phyloP scores from a whole-genome alignment of 352 stramenopile species.

The Vaucheria bursata region DNA sequence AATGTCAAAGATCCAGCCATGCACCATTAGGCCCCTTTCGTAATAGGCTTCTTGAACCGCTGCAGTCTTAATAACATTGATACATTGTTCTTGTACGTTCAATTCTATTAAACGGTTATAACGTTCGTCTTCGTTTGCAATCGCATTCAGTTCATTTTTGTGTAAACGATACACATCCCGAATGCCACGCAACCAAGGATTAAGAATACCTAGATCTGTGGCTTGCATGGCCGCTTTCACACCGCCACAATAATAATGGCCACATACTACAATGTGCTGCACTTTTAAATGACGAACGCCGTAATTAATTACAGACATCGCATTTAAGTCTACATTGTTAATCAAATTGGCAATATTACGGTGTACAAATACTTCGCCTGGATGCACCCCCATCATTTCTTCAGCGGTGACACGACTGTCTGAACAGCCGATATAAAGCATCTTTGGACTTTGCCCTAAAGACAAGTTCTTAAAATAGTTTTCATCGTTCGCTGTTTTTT shows the following conservation, averaged over 20 bases:
- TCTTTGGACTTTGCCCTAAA: constrained; percentile 64
- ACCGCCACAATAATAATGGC: constrained; percentile 76
- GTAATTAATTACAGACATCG: constrained; percentile 60
- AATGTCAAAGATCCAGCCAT: constrained; percentile 4
- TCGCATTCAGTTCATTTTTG: constrained; percentile 64
- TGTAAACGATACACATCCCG: constrained; percentile 71
- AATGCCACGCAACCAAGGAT: constrained; percentile 78
- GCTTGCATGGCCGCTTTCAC: constrained; percentile 57
- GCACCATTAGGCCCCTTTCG: neutral
- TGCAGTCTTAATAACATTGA: constrained; percentile 47
- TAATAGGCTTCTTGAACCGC: constrained; percentile 32
- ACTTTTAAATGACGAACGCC: constrained; percentile 72
- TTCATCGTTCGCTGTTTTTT: neutral
- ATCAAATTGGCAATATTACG: constrained; percentile 66
- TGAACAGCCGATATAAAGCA: constrained; percentile 73
- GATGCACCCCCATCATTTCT: constrained; percentile 63
- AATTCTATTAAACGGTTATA: constrained; percentile 47
- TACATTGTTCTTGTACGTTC: constrained; percentile 51
- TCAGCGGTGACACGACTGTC: constrained; percentile 70
- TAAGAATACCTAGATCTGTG: constrained; percentile 47
- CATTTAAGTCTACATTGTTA: constrained; percentile 59
- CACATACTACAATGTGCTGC: constrained; percentile 76
- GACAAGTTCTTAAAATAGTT: constrained; percentile 34
- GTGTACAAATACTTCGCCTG: constrained; percentile 73
- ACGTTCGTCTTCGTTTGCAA: constrained; percentile 63